Conservation (phyloP, 2,329 filamentous ascomycete species). For the Didymella sp. region DNA sequence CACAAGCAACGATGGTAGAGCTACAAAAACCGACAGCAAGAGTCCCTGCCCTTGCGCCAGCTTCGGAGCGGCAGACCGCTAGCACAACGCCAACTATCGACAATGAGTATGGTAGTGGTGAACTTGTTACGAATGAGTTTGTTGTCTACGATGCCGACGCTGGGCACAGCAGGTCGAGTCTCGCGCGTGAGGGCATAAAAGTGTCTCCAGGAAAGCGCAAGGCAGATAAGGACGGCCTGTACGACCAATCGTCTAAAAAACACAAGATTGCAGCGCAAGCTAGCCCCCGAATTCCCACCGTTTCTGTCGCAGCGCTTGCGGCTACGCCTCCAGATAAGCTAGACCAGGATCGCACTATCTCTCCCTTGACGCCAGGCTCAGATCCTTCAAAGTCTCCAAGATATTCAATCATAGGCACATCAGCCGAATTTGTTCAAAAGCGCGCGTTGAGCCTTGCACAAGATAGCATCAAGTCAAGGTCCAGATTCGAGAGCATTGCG, state of each 20-base stretch:
- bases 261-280: neutral
- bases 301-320: neutral
- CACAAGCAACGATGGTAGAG: neutral
- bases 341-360: neutral
- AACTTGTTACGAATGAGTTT: neutral
- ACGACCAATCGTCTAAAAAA: neutral
- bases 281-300: neutral
- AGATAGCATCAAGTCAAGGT: neutral
- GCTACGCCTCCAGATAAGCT: neutral
- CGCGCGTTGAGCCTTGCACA: neutral
- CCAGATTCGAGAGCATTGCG: neutral
- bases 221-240: neutral
- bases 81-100: neutral
- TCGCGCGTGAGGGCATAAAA: neutral
- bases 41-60: neutral
- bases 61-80: neutral
- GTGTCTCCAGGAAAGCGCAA: neutral
- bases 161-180: neutral
- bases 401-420: too few species aligned
- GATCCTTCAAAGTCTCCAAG: neutral
- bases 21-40: neutral
- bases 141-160: neutral
- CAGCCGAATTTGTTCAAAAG: neutral
- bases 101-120: neutral
- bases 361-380: neutral